Evolutionary conservation across 768 basidiomycete genomes (phyloP), one percentile per base, ranked within the genome.

Genomic region (Boletus sp.): DNA sequence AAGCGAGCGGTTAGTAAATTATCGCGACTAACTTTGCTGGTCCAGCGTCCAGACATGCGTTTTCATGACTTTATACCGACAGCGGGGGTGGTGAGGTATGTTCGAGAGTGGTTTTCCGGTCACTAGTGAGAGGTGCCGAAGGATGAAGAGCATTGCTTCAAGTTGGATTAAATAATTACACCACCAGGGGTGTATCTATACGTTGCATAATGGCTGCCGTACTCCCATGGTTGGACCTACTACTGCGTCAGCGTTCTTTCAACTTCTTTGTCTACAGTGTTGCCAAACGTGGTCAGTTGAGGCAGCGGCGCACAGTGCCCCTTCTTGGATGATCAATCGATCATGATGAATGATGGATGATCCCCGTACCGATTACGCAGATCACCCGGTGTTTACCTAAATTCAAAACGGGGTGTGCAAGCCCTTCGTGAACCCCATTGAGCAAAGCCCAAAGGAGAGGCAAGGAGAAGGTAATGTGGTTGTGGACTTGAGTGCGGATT

Each of bases 331-430:
- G 25, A 25, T n/a, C n/a, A n/a, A n/a, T n/a, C n/a, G n/a, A n/a
- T n/a, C n/a, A n/a, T n/a, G n/a, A n/a, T n/a, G n/a, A n/a, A n/a
- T n/a, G n/a, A 25, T 25, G 3, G 25, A 25, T 25, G 25, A 25
- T 25, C 25, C 25, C 25, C 5, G 3, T 25, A 25, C 25, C 25
- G 25, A 25, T 25, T 25, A 25, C 25, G 25, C 25, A 25, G 25
- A 25, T 25, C 25, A 25, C 25, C 25, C 25, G 5, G 25, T 25
- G 25, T 25, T 25, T 25, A 25, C 25, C 25, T 25, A 25, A 25
- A 25, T 99, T 45, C 97, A 96, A n/a, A 99, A 98, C 61, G 97
- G 97, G 19, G 82, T 93, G 23, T 89, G 90, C 75, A 94, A 95
- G 72, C 95, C 95, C 1, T 99, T 96, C 68, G 93, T 99, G 33